Evolutionary conservation across 2,329 filamentous ascomycete species (phyloP).

Genomic region (Exophiala mesophila): DNA sequence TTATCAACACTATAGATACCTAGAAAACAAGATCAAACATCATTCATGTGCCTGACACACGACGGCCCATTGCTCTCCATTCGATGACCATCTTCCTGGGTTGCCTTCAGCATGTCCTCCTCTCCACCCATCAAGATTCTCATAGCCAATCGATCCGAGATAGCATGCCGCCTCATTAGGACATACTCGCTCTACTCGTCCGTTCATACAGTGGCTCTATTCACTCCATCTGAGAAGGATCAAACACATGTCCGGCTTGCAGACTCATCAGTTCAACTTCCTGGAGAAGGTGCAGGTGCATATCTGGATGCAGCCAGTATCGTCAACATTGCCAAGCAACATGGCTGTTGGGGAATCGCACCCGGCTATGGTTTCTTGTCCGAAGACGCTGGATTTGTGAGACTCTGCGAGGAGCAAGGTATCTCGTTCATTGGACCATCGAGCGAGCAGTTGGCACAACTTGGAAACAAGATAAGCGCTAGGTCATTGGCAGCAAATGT

Average conservation of each 20-base stretch:
- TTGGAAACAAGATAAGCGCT: conserved; percentile 98
- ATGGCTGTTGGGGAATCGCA: conserved; percentile 95
- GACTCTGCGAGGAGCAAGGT: conserved; percentile 88
- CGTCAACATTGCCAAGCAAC: conserved; percentile 92
- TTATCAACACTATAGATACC: conserved; percentile 6
- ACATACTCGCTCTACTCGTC: conserved; percentile 89
- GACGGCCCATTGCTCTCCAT: conserved; percentile 12
- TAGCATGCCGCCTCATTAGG: conserved; percentile 86
- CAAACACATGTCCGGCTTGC: conserved; percentile 99
- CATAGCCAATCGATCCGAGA: conserved; percentile 98
- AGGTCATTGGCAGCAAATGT: conserved; percentile 82
- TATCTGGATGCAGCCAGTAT: conserved; percentile 96
- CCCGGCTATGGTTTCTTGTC: conserved; percentile 97
- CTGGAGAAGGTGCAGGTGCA: conserved; percentile 88
- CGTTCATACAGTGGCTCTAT: conserved; percentile 59
- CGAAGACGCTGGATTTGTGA: conserved; percentile 92
- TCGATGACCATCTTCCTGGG: conserved; percentile 12
- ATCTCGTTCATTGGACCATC: conserved; percentile 94
- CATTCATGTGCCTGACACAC: conserved; percentile 13
- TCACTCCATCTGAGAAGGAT: conserved; percentile 90
- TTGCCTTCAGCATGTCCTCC: conserved; percentile 16
- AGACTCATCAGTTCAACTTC: conserved; percentile 98
- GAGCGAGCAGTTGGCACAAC: conserved; percentile 81
- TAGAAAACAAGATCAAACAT: conserved; percentile 11
- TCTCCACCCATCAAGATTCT: conserved; percentile 89